These are phyloP conservation scores for Schizonepeta tenuifolia DNA, from an alignment of 257 asterid genomes.

Conservation along the genomic window DNA sequence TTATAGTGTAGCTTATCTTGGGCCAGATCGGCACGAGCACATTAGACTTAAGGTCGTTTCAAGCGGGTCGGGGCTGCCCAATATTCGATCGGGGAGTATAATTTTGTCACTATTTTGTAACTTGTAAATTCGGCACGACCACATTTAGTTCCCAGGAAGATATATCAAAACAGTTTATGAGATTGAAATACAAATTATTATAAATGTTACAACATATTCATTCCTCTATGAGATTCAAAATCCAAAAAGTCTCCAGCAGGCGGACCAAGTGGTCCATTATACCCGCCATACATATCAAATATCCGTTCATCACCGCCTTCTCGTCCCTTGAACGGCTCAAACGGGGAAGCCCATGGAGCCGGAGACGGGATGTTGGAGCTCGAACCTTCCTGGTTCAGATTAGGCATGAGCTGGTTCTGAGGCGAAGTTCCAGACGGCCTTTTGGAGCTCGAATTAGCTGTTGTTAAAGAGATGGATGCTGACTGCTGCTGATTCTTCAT, in stretches of 20 bases:
- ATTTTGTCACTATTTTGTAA: too few species aligned
- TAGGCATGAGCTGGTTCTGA: slow-evolving; percentile 49
- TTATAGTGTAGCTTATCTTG: too few species aligned
- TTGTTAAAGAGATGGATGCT: slow-evolving; percentile 65
- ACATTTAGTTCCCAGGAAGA: background rate
- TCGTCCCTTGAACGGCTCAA: slow-evolving; percentile 56
- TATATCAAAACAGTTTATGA: slow-evolving; percentile 3
- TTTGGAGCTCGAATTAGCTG: slow-evolving; percentile 63
- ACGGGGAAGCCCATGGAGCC: slow-evolving; percentile 68
- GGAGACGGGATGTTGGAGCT: slow-evolving; percentile 58
- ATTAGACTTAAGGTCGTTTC: too few species aligned
- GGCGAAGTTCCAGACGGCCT: slow-evolving; percentile 74
- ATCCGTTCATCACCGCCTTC: slow-evolving; percentile 63
- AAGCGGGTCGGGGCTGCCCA: too few species aligned
- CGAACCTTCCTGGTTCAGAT: slow-evolving; percentile 67
- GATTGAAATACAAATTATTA: background rate
- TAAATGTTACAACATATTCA: slow-evolving; percentile 53
- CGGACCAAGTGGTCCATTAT: slow-evolving; percentile 58
- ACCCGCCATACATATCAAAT: slow-evolving; percentile 61
- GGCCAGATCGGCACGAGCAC: too few species aligned
- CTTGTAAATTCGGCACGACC: too few species aligned
- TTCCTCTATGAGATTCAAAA: slow-evolving; percentile 63
- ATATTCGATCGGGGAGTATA: too few species aligned
- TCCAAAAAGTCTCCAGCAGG: slow-evolving; percentile 54
- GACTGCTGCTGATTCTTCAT: slow-evolving; percentile 97